Conservation (phyloP, 805 yeast genomes). For the Lipomyces sp. region DNA sequence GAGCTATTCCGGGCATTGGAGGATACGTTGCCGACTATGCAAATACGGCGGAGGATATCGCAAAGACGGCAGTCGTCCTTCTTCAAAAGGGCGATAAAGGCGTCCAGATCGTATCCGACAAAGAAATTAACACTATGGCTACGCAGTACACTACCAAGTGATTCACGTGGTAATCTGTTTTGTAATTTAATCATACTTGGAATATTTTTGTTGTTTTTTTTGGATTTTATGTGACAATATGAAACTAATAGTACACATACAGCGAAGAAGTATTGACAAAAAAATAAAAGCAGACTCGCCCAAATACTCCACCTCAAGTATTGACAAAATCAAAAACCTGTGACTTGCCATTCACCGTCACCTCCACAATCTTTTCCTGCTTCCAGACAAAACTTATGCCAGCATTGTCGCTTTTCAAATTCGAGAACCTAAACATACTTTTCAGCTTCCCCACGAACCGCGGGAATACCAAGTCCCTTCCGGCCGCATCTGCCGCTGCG, state of each 20-base stretch:
- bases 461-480: conserved; percentile 24
- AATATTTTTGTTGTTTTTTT: background rate
- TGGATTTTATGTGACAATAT: background rate
- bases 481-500: conserved; percentile 15
- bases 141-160: no score
- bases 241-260: background rate
- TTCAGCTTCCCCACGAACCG: conserved; percentile 22
- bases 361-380: conserved; percentile 23
- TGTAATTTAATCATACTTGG: background rate
- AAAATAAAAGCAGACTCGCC: no score
- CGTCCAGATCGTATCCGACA: conserved; percentile 26
- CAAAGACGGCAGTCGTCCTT: conserved; percentile 49
- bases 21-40: conserved; percentile 37
- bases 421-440: background rate
- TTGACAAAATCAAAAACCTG: conserved; percentile 22
- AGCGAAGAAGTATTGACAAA: background rate
- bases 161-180: background rate
- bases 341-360: conserved; percentile 6
- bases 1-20: conserved; percentile 11
- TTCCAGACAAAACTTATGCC: conserved; percentile 11
- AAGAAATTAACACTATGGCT: no score
- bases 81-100: conserved; percentile 38
- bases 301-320: no score
- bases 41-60: conserved; percentile 64
- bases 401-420: conserved; percentile 9